These are phyloP conservation scores for Craterostigma plantagineum DNA, from an alignment of 257 asterid genomes.

Conservation along the genomic window DNA sequence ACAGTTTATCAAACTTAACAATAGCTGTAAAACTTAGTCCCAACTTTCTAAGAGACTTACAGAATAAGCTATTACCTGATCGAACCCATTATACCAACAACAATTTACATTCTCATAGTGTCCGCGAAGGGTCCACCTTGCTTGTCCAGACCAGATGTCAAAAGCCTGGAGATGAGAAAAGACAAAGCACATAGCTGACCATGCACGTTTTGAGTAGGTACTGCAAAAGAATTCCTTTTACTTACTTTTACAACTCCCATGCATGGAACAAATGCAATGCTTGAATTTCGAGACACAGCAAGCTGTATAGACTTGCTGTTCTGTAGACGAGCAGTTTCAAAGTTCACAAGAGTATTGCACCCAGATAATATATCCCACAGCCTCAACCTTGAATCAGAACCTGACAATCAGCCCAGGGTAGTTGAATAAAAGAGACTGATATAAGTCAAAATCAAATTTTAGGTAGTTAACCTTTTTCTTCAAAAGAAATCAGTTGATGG, in stretches of 20 bases:
- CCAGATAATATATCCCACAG: conserved; percentile 95
- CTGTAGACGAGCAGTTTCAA: conserved; percentile 67
- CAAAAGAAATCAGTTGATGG: no score
- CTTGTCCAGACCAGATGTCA: conserved; percentile 87
- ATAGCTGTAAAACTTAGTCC: no score
- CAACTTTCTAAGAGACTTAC: no score
- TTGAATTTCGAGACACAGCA: conserved; percentile 59
- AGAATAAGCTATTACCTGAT: no score
- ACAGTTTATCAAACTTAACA: no score
- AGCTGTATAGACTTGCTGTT: conserved; percentile 64
- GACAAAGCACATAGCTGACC: conserved; percentile 6
- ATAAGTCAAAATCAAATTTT: neutral
- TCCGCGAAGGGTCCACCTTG: conserved; percentile 46
- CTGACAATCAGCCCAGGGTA: conserved; percentile 38
- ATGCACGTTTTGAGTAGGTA: neutral
- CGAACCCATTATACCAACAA: conserved; percentile 63
- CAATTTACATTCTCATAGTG: conserved; percentile 85
- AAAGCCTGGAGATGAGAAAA: conserved; percentile 33
- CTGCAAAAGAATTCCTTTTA: conserved; percentile 2
- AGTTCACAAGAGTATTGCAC: conserved; percentile 87
- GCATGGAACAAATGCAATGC: conserved; percentile 79
- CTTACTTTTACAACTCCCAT: conserved; percentile 55
- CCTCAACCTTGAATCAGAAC: conserved; percentile 95
- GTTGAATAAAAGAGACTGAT: conserved; percentile 3
- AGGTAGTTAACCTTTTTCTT: neutral